Base-by-base conservation (phyloP, 768 basidiomycete species). In the Suillus brevipes region DNA sequence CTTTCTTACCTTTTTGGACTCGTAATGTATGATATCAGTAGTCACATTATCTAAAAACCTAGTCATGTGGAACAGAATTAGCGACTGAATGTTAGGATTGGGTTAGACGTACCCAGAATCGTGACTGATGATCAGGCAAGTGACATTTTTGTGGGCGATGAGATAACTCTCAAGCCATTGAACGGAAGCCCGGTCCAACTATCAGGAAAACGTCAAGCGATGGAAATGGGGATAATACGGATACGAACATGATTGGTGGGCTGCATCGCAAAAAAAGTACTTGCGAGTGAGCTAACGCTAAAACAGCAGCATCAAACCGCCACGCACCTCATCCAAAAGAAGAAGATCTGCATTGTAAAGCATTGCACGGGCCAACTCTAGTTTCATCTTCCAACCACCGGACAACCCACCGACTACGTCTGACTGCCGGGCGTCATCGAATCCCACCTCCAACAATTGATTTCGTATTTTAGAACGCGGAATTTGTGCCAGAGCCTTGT, bases 311-410 rank as follows among this genome's bases (percentile, higher is more conserved):
- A 42, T 42, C 38, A 55, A 64, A 60, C 62, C 16, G 56, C 50
- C 23, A 67, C 71, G 67, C 67, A 91, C 90, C 85, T 95, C 95
- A 72, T 96, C 91, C n/a, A 93, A 85, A 57, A 93, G 80, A 14
- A 93, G 82, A 42, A 93, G 81, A 78, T 93, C 91, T 13, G 92
- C 96, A 71, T 96, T 95, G 81, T 97, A 96, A 60, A 98, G 81
- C 95, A 99, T 99, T 14, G 96, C 97, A 69, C 96, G 83, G 9
- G 94, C 95, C 47, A 99, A 85, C 75, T 98, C 96, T 61, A 98
- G 85, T 78, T 97, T 97, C 96, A 99, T 98, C 82, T 99, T 99
- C 96, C 96, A 99, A 50, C 97, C 96, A 72, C 97, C 97, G 16
- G 95, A 97, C 66, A 98, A 82, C 49, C 92, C 90, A 57, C 91